Evolutionary conservation across 192 early-diverging fungal species (phyloP).

Genomic region (Thamnidium elegans): DNA sequence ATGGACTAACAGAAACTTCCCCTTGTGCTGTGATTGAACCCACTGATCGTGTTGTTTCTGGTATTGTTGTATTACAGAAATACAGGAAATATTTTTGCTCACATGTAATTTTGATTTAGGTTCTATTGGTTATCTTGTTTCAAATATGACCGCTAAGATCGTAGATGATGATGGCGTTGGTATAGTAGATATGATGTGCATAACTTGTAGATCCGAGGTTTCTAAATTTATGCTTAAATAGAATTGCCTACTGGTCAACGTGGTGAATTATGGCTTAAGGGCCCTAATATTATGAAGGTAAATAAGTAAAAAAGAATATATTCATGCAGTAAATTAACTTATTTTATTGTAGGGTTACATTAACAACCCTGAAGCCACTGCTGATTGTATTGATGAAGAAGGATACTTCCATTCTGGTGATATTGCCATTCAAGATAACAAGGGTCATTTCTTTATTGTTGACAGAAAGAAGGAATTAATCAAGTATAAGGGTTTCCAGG

Average conservation of each 20-base stretch:
- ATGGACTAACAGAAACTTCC: conserved; percentile 72
- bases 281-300: conserved; percentile 78
- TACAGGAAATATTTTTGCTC: too few species aligned
- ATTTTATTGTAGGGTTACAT: conserved; percentile 60
- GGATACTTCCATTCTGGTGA: conserved; percentile 86
- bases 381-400: conserved; percentile 67
- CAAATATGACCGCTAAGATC: conserved; percentile 70
- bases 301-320: background rate
- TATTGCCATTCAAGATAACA: conserved; percentile 62
- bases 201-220: too few species aligned
- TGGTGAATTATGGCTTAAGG: conserved; percentile 80
- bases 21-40: conserved; percentile 46
- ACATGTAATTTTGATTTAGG: too few species aligned
- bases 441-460: conserved; percentile 56
- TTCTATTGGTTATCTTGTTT: conserved; percentile 69
- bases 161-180: conserved; percentile 68
- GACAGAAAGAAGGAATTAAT: conserved; percentile 82
- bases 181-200: background rate
- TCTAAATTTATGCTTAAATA: conserved; percentile 5
- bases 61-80: conserved; percentile 33
- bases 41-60: conserved; percentile 31
- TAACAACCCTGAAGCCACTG: conserved; percentile 73
- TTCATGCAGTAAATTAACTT: too few species aligned
- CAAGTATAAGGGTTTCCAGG: conserved; percentile 81
- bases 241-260: conserved; percentile 50